These are phyloP conservation scores for Aphanomyces cochlioides DNA, from an alignment of 352 stramenopile genomes.

Conservation along the genomic window DNA sequence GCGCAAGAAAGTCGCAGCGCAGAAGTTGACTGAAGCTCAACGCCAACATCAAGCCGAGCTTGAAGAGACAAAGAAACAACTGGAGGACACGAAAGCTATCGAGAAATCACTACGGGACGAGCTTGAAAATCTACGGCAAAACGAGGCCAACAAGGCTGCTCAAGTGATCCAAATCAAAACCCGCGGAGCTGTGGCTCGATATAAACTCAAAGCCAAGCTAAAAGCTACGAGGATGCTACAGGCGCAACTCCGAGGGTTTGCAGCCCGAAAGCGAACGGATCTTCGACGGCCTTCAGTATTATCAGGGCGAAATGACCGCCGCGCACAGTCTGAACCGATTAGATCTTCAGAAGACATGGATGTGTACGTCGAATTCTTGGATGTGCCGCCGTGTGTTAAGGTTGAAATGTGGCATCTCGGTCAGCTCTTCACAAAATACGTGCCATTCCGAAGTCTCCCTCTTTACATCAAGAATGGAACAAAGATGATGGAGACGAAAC, in stretches of 20 bases:
- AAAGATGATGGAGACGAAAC: background rate
- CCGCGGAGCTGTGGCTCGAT: constrained; percentile 3
- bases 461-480: constrained; percentile 15
- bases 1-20: constrained; percentile 12
- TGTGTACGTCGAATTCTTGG: constrained; percentile 13
- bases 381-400: constrained; percentile 19
- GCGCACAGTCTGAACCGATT: background rate
- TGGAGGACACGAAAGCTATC: background rate
- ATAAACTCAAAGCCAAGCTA: constrained; percentile 25
- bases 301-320: background rate
- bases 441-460: constrained; percentile 1
- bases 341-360: constrained; percentile 2
- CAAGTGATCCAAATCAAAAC: constrained; percentile 21
- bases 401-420: constrained; percentile 13
- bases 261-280: constrained; percentile 9
- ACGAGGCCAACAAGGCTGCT: constrained; percentile 9
- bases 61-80: background rate
- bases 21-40: constrained; percentile 17
- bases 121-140: background rate
- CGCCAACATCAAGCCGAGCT: constrained; percentile 9
- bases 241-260: constrained; percentile 13
- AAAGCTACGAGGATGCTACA: constrained; percentile 20
- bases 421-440: constrained; percentile 12
- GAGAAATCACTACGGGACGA: background rate
- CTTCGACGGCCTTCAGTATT: background rate